Evolutionary conservation across 345 rosid species (phyloP).

Genomic region (Eucalyptus albens): DNA sequence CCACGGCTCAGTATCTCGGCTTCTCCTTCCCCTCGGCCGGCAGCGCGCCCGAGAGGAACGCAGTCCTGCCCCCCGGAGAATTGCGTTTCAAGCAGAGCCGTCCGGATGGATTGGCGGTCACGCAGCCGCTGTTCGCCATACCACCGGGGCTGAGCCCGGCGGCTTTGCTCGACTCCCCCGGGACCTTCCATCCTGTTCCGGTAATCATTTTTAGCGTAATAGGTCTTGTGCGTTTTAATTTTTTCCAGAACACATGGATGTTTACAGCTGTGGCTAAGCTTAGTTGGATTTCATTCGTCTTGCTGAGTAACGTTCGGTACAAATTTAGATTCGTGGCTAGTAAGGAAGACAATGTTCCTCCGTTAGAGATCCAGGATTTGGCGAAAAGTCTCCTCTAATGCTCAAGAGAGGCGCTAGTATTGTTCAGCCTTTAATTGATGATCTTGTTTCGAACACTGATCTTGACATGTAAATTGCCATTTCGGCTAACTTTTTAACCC

Average conservation of each 20-base stretch:
- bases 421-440: neutral
- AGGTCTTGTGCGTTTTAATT: neutral
- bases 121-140: conserved; percentile 48
- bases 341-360: neutral
- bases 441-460: neutral
- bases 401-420: neutral
- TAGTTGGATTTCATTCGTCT: neutral
- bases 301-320: neutral
- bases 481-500: neutral
- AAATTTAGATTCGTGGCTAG: neutral
- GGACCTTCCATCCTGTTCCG: conserved; percentile 50
- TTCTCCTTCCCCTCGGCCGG: conserved; percentile 79
- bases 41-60: neutral
- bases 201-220: neutral
- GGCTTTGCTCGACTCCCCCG: conserved; percentile 63
- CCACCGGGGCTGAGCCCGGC: conserved; percentile 94
- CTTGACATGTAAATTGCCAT: neutral
- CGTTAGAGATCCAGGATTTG: neutral
- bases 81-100: conserved; percentile 12
- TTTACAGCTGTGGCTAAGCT: neutral
- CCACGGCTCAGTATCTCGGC: neutral
- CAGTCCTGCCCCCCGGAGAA: conserved; percentile 1
- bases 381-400: neutral
- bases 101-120: conserved; percentile 35
- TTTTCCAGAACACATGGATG: neutral